Base-by-base conservation (phyloP, 1,284 basidiomycete species). In the Coniferiporia sulphurascens region DNA sequence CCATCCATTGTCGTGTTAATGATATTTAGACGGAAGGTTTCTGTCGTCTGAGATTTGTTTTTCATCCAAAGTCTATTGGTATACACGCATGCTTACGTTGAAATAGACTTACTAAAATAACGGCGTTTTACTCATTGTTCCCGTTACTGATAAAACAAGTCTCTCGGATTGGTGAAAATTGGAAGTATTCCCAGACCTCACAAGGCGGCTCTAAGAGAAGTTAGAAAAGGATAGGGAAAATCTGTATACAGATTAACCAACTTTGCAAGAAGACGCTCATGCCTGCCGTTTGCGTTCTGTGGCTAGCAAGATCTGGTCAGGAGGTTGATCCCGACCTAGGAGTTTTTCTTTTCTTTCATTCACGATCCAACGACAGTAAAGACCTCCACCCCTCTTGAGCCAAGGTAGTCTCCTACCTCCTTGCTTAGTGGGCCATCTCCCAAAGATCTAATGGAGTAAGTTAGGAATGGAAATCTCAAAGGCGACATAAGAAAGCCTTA, bases 341-440 rank as follows among this genome's bases (percentile, higher is more conserved):
- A 4, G n/a, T 13, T 17, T 36, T 7, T 38, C n/a, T 7, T 38
- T 38, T 38, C 36, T 8, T 41, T n/a, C n/a, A 21, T 55, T 52
- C 43, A 61, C 60, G 48, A 46, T 32, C 32, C 61, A 48, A 59
- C 56, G 13, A 22, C 22, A 19, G 41, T 32, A 44, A 52, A 52
- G 17, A 62, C 15, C 34, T 50, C 44, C 8, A 71, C 65, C 8
- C 71, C 70, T 53, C 67, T 49, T 8, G 22, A 35, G 10, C 60
- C 58, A 8, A 73, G 56, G 35, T 50, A 43, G 58, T n/a, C n/a
- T n/a, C n/a, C n/a, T n/a, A n/a, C n/a, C n/a, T n/a, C n/a, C n/a
- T n/a, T n/a, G n/a, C n/a, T 65, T 3, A 74, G 59, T 7, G 69
- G 66, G 4, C 67, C 69, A n/a, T 27, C 72, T 72, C n/a, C 69